Conservation (phyloP, 1,284 basidiomycete species). For the Leccinum angustisporum region DNA sequence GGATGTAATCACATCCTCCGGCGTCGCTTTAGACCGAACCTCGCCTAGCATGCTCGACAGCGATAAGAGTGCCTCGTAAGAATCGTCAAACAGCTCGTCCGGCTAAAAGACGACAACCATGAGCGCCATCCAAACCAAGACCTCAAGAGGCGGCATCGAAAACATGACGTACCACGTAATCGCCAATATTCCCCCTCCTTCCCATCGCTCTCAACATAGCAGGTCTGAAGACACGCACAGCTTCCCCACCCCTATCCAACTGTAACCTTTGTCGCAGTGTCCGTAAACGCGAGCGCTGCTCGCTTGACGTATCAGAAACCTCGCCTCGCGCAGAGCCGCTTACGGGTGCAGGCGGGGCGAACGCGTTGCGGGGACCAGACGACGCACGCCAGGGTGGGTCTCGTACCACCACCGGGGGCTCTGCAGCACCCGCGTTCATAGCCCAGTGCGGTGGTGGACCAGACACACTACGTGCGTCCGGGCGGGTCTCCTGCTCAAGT, state of each 20-base stretch:
- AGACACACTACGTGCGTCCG: constrained; percentile 1
- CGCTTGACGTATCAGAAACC: constrained; percentile 8
- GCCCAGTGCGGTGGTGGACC: constrained; percentile 18
- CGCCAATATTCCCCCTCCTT: constrained; percentile 45
- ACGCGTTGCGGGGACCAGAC: constrained; percentile 19
- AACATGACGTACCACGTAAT: constrained; percentile 53
- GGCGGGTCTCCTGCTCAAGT: constrained; percentile 14
- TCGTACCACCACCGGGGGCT: constrained; percentile 10
- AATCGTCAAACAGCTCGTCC: constrained; percentile 69
- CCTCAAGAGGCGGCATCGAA: neutral
- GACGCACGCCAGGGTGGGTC: constrained; percentile 28
- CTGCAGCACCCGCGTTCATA: constrained; percentile 2
- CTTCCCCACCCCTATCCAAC: constrained; percentile 23
- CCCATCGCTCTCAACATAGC: constrained; percentile 28
- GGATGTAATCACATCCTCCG: constrained; percentile 54
- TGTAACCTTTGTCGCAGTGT: constrained; percentile 29
- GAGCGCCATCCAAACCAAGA: neutral
- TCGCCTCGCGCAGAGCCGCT: constrained; percentile 10
- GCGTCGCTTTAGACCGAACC: constrained; percentile 58
- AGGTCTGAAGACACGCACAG: constrained; percentile 23
- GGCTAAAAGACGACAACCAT: constrained; percentile 41
- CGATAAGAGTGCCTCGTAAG: constrained; percentile 66
- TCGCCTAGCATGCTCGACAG: constrained; percentile 62
- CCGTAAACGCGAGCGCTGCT: constrained; percentile 28
- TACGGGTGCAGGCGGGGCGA: constrained; percentile 7